phyloP scores from a whole-genome alignment of 225 moss, liverwort and hornwort genomes.

The Anthoceros angustus region DNA sequence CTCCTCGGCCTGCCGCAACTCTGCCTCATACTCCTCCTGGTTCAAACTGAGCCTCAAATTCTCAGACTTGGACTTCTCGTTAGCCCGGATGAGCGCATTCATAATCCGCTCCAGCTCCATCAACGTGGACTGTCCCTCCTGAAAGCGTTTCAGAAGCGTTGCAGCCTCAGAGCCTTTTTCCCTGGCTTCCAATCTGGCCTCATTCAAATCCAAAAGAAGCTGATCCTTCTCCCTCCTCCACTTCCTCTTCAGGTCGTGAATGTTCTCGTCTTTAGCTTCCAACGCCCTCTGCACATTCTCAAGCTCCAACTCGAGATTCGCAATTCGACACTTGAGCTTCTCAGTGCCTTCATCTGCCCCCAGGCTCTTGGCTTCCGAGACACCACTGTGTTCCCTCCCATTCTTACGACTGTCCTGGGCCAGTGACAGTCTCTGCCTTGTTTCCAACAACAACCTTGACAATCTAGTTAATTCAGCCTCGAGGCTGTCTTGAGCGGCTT shows the following conservation, averaged over 20 bases:
- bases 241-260: slow-evolving; percentile 30
- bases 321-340: not conserved
- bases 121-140: slow-evolving; percentile 67
- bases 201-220: slow-evolving; percentile 42
- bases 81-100: slow-evolving; percentile 65
- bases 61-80: slow-evolving; percentile 54
- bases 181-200: slow-evolving; percentile 47
- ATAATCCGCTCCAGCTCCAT: slow-evolving; percentile 59
- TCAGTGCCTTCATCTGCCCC: not conserved
- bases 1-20: slow-evolving; percentile 28
- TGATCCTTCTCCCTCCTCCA: slow-evolving; percentile 59
- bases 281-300: not conserved
- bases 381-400: too few relatives aligned
- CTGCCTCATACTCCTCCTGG: slow-evolving; percentile 42
- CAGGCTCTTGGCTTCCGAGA: not conserved
- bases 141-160: slow-evolving; percentile 56
- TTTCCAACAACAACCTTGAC: too few relatives aligned
- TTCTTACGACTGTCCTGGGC: too few relatives aligned
- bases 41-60: slow-evolving; percentile 27
- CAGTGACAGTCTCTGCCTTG: too few relatives aligned
- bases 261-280: slow-evolving; percentile 20
- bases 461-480: too few relatives aligned
- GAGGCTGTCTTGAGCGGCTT: too few relatives aligned
- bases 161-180: slow-evolving; percentile 72
- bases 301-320: not conserved